Base-by-base conservation (phyloP, 2,329 filamentous ascomycete species). In the Exophiala xenobiotica region DNA sequence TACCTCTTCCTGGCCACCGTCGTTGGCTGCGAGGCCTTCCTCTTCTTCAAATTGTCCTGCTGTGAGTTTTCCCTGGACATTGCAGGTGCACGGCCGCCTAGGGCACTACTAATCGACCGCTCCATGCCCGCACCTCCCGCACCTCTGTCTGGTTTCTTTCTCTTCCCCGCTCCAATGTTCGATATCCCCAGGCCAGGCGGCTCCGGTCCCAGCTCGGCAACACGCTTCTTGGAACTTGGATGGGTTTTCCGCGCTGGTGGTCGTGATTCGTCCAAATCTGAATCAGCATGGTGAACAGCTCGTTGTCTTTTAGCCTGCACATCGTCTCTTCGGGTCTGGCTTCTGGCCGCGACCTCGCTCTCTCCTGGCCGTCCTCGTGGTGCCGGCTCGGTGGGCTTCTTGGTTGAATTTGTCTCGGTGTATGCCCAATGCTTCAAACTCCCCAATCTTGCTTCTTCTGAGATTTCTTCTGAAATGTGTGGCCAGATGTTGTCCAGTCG, bases 381-480 rank as follows among this genome's bases (percentile, higher is more conserved):
- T n/a, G 78, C 74, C 2, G 71, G 71, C 48, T 73, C 64, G 9
- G 70, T 70, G 5, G 51, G 37, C 62, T 82, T 83, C 58, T 79
- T 78, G 49, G 75, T 69, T 48, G 83, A 79, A 59, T 92, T 86
- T 65, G 89, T 90, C 63, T 92, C 88, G 16, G 88, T 87, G 68
- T 97, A 97, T 42, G 92, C 93, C 93, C 93, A 99, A 69, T 99
- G 93, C 46, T 83, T 88, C 53, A 84, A 80, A 71, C 90, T 97
- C 45, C 95, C 93, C 74, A 90, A 86, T 70, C 95, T 89, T 48
- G 93, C 90, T 70, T 97, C 90, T 56, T 96, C 90, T 70, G 89
- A 95, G 65, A 99, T 89, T 69, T 99, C 93, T 53, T 79, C 77
- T 58, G 95, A 87, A 51, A 97, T 82, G 70, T 91, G 85, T 16